Conservation (phyloP, 2,329 filamentous ascomycete genomes). For the Trichoderma guizhouense region DNA sequence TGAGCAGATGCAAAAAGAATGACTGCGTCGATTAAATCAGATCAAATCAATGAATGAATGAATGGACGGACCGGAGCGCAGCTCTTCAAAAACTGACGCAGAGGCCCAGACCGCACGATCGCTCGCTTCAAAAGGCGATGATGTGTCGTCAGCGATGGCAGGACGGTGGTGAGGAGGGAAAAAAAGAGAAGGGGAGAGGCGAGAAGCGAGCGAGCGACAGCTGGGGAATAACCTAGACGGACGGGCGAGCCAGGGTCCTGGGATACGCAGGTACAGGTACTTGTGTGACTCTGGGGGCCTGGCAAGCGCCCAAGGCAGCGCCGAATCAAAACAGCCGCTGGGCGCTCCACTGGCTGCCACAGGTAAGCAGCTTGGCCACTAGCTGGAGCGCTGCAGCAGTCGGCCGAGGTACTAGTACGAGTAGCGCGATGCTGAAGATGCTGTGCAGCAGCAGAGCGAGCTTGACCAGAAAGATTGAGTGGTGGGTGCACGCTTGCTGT, state of each 20-base stretch:
- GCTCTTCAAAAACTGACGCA: constrained; percentile 6
- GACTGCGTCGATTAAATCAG: constrained; percentile 1
- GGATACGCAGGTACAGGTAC: background rate
- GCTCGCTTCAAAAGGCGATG: constrained; percentile 7
- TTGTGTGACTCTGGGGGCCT: background rate
- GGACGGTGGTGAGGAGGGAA: constrained; percentile 12
- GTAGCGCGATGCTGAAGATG: background rate
- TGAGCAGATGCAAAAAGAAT: constrained; percentile 2
- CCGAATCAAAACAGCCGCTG: background rate
- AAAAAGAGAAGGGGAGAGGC: constrained; percentile 20
- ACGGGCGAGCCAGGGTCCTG: background rate
- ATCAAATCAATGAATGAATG: background rate
- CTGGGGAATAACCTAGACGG: background rate
- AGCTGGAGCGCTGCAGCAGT: background rate
- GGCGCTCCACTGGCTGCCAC: background rate
- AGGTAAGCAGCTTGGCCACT: background rate
- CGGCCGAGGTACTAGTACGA: background rate
- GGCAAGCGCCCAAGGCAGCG: background rate
- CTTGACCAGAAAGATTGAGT: background rate
- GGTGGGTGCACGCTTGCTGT: background rate
- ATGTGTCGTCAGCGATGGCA: constrained; percentile 10
- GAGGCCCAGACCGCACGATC: constrained; percentile 7
- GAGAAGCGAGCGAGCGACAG: constrained; percentile 7
- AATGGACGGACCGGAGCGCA: constrained; percentile 19
- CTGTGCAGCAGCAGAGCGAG: background rate